Conservation (phyloP, 148 eudicot genomes). For the Silene latifolia region DNA sequence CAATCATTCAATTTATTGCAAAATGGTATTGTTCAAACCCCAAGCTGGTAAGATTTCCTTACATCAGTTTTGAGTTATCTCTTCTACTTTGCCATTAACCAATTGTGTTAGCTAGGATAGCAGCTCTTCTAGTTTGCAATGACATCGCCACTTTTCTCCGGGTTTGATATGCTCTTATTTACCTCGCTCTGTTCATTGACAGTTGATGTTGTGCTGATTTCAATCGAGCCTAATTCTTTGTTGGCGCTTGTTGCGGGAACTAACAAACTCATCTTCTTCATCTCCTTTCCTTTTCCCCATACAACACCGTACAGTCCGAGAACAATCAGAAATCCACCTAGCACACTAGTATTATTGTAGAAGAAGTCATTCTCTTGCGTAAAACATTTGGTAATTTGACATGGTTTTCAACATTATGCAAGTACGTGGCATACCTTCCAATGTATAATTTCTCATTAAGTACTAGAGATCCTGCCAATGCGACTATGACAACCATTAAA, state of each 20-base stretch:
- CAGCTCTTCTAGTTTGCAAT: background rate
- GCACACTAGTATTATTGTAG: conserved; percentile 25
- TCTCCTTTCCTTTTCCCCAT: conserved; percentile 60
- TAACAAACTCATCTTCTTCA: conserved; percentile 29
- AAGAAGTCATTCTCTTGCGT: background rate
- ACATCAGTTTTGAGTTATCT: no score
- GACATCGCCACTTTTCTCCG: background rate
- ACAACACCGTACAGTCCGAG: conserved; percentile 50
- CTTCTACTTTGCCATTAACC: background rate
- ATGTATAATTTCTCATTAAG: conserved; percentile 48
- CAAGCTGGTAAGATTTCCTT: no score
- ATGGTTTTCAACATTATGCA: no score
- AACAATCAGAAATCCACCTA: conserved; percentile 44
- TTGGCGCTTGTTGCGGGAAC: conserved; percentile 14
- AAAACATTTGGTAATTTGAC: background rate
- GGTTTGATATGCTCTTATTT: background rate
- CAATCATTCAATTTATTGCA: no score
- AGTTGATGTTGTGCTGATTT: background rate
- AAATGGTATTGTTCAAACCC: no score
- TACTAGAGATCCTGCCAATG: conserved; percentile 39
- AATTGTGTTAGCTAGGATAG: background rate
- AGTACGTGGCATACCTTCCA: conserved; percentile 44
- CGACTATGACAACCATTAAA: conserved; percentile 45
- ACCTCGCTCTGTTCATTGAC: background rate
- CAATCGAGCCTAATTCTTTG: background rate